Base-by-base conservation (phyloP, 176 grass and related monocot species). In the Juncus effusus region DNA sequence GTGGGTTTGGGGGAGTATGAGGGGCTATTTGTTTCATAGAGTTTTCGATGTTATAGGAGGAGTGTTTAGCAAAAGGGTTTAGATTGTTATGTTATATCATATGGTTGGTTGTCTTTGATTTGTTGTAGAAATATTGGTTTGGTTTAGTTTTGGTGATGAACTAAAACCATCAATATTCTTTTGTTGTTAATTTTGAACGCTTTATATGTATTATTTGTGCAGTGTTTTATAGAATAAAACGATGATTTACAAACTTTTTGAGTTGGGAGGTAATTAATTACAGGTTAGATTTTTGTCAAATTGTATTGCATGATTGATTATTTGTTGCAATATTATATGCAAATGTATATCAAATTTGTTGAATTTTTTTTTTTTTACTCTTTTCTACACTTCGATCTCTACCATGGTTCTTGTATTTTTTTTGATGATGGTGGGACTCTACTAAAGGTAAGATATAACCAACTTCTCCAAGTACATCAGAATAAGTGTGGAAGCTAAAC, bases 91-190 rank as follows among this genome's bases (percentile, higher is more conserved):
- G 40, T 19, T 28, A 60, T 47, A 9, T 59, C 40, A 47, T 37
- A 58, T 45, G 54, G 54, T 57, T 57, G 54, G 40, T 72, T 59
- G 28, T 72, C 51, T n/a, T 72, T 59, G 15, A 42, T 72, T 72
- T 35, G 53, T 72, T 72, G 69, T 72, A 72, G 69, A 72, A 72
- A 72, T 72, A 40, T 45, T 72, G 69, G 54, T 72, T 58, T 60
- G 58, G 15, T 72, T 56, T 19, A 72, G 69, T 45, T 58, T 57
- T 60, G 54, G 6, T 60, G 54, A 10, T 28, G 15, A 2, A 36
- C 9, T 42, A 72, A 60, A 72, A 60, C 38, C 42, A 56, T 44
- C 40, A 59, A 39, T 42, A 9, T 72, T 72, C 39, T 72, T 59
- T 71, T 13, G 9, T 59, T 35, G 16, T 36, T 45, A 4, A 66